Conservation (phyloP, 306 rosid species). For the Acacia melanoxylon region DNA sequence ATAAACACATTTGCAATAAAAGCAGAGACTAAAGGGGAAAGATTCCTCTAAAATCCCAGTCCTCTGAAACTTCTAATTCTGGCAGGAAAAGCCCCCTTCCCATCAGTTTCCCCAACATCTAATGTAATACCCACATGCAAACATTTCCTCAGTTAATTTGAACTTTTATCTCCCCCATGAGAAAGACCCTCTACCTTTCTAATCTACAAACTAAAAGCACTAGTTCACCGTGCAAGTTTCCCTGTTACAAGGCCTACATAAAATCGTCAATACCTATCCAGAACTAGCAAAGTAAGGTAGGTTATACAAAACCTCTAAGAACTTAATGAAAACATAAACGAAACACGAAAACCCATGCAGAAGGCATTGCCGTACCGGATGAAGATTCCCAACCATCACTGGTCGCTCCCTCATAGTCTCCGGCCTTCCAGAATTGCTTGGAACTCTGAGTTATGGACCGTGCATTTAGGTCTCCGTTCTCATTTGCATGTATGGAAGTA, state of each 20-base stretch:
- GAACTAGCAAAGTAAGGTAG: background rate
- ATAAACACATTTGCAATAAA: background rate
- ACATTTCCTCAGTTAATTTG: background rate
- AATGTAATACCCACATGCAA: background rate
- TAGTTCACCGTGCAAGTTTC: background rate
- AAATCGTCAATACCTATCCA: background rate
- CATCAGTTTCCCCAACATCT: background rate
- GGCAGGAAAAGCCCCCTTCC: background rate
- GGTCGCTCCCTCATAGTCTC: constrained; percentile 72
- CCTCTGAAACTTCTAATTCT: background rate
- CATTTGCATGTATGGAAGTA: background rate
- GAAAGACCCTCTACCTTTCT: background rate
- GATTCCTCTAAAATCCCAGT: background rate
- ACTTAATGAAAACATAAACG: background rate
- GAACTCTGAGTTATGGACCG: background rate
- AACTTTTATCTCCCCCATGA: background rate
- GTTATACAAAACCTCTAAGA: background rate
- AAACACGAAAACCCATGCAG: background rate
- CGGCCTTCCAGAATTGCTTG: constrained; percentile 98
- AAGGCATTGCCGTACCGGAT: constrained; percentile 45
- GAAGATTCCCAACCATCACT: constrained; percentile 41
- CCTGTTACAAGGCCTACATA: background rate
- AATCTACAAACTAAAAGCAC: background rate
- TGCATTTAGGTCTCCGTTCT: background rate
- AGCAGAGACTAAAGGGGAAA: background rate